phyloP scores from a whole-genome alignment of 2,329 filamentous ascomycete genomes.

The Alternaria gaisen region DNA sequence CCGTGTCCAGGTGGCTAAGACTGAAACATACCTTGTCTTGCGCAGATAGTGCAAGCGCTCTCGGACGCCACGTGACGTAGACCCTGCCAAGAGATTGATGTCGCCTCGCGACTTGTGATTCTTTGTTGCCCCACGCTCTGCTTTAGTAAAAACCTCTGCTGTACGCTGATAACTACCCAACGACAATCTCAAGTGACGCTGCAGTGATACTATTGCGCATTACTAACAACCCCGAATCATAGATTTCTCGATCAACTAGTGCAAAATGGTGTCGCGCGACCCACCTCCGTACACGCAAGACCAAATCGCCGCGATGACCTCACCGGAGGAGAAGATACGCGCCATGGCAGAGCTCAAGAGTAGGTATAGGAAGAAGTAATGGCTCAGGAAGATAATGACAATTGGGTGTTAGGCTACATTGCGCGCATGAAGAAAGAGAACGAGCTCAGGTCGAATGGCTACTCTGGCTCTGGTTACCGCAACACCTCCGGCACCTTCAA shows the following conservation, averaged over 20 bases:
- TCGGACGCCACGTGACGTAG: slow-evolving; percentile 1
- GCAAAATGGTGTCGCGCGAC: slow-evolving; percentile 33
- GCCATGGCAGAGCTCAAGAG: slow-evolving; percentile 39
- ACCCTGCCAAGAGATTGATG: slow-evolving; percentile 14
- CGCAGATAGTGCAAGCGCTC: neutral
- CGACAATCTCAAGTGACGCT: neutral
- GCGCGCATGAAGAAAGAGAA: slow-evolving; percentile 33
- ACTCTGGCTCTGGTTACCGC: slow-evolving; percentile 7
- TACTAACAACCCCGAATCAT: slow-evolving; percentile 2
- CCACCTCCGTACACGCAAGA: slow-evolving; percentile 39
- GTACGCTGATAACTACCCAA: neutral
- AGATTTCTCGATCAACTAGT: neutral
- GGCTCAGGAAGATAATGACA: slow-evolving; percentile 17
- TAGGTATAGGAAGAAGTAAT: slow-evolving; percentile 29
- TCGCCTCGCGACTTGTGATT: slow-evolving; percentile 1
- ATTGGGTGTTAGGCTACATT: slow-evolving; percentile 26
- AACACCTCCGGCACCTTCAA: neutral
- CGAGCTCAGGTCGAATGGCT: slow-evolving; percentile 16
- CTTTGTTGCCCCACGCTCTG: slow-evolving; percentile 22
- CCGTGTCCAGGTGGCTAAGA: too few species aligned
- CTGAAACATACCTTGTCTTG: too few species aligned
- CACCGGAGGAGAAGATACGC: slow-evolving; percentile 27
- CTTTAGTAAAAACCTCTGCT: slow-evolving; percentile 4
- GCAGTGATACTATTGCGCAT: slow-evolving; percentile 4
- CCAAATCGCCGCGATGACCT: slow-evolving; percentile 36